Evolutionary conservation across 805 yeast species (phyloP).

Genomic region (Lachancea lanzarotensis): DNA sequence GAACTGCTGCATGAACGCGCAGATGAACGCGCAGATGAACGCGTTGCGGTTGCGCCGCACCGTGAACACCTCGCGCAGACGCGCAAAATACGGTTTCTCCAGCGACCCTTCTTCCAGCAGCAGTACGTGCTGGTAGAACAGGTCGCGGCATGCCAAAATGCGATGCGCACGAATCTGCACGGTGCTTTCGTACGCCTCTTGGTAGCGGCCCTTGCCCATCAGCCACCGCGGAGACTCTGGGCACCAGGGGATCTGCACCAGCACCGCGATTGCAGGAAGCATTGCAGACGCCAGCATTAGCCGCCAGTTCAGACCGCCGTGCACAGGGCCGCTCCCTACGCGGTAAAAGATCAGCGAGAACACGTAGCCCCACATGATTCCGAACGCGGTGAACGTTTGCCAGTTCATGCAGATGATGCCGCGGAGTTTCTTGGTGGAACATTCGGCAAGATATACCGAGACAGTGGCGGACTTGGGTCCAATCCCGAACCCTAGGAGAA

Average conservation of each 20-base stretch:
- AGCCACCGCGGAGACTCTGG: conserved; percentile 77
- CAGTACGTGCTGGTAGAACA: conserved; percentile 60
- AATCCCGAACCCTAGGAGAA: conserved; percentile 58
- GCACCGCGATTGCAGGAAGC: conserved; percentile 57
- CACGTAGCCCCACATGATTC: conserved; percentile 67
- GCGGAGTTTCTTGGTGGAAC: conserved; percentile 54
- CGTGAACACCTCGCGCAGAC: conserved; percentile 53
- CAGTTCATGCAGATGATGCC: conserved; percentile 69
- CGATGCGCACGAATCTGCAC: conserved; percentile 42
- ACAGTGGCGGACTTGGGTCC: conserved; percentile 76
- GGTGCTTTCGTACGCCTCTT: conserved; percentile 51
- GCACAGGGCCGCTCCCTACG: conserved; percentile 36
- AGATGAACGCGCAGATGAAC: conserved; percentile 69
- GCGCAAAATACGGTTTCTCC: conserved; percentile 40
- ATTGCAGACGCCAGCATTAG: conserved; percentile 63
- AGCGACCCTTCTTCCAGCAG: conserved; percentile 55
- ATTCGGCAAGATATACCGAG: conserved; percentile 64
- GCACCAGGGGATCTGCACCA: conserved; percentile 55
- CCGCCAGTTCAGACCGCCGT: conserved; percentile 55
- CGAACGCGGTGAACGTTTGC: conserved; percentile 71
- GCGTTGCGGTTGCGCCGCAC: conserved; percentile 81
- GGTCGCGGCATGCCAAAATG: conserved; percentile 63
- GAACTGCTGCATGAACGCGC: conserved; percentile 86
- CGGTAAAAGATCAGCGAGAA: conserved; percentile 56
- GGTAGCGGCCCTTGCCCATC: conserved; percentile 61